These are phyloP conservation scores for Umbelopsis sp. DNA, from an alignment of 371 early-diverging fungal genomes.

Conservation along the genomic window DNA sequence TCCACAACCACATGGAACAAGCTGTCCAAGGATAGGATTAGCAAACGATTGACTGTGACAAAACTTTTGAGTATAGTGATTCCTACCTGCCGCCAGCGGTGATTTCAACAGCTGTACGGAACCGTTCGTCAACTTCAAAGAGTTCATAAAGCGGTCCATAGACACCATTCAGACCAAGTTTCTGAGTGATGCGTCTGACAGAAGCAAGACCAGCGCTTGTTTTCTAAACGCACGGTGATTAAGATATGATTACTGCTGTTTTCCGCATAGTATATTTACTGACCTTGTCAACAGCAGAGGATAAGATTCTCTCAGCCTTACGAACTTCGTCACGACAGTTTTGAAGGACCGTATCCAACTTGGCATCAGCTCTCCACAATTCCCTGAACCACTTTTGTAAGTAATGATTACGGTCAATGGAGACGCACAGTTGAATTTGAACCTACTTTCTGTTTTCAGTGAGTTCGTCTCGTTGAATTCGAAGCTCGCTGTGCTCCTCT, in stretches of 20 bases:
- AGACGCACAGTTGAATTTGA: not conserved
- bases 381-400: conserved; percentile 32
- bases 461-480: conserved; percentile 59
- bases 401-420: not conserved
- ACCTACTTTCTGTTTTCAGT: conserved; percentile 77
- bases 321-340: conserved; percentile 75
- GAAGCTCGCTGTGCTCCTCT: conserved; percentile 39
- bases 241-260: no score
- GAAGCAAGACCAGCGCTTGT: conserved; percentile 77
- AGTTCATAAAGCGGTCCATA: conserved; percentile 94
- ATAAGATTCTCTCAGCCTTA: conserved; percentile 74
- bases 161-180: conserved; percentile 71
- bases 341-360: conserved; percentile 68
- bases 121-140: conserved; percentile 85
- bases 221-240: conserved; percentile 32
- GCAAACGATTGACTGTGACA: not conserved
- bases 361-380: conserved; percentile 92
- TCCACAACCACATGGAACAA: conserved; percentile 98
- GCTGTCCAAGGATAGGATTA: conserved; percentile 38
- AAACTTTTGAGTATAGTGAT: not conserved
- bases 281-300: conserved; percentile 80
- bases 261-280: not conserved
- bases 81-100: conserved; percentile 80
- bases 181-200: conserved; percentile 67
- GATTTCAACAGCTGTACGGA: conserved; percentile 88